Evolutionary conservation across 805 yeast genomes (phyloP).

Genomic region (Tetrapisispora fleetii): DNA sequence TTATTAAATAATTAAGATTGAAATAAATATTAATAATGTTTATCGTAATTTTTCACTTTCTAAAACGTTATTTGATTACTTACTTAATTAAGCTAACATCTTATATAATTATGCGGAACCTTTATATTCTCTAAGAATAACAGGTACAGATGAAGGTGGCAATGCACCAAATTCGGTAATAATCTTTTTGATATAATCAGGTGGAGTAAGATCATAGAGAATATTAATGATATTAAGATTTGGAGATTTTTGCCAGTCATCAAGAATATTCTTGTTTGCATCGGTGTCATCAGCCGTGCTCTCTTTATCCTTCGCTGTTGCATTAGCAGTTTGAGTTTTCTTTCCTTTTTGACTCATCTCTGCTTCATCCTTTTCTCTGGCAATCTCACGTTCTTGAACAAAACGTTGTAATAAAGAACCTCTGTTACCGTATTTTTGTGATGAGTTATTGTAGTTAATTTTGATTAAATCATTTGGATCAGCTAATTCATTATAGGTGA

Average conservation of each 20-base stretch:
- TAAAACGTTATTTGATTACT: not conserved
- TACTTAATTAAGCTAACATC: not conserved
- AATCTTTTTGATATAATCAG: conserved; percentile 84
- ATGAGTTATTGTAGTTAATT: conserved; percentile 41
- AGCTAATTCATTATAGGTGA: conserved; percentile 83
- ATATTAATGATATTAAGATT: conserved; percentile 68
- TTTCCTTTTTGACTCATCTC: conserved; percentile 22
- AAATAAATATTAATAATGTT: not conserved
- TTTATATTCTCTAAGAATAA: conserved; percentile 86
- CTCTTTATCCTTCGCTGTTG: conserved; percentile 5
- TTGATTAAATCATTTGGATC: conserved; percentile 64
- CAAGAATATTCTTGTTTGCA: conserved; percentile 36
- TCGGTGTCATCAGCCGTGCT: conserved; percentile 15
- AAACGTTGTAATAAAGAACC: conserved; percentile 61
- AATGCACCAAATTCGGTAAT: conserved; percentile 93
- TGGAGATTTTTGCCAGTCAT: conserved; percentile 55
- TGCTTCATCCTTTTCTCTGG: conserved; percentile 18
- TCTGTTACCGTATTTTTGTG: conserved; percentile 37
- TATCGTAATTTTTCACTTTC: not conserved
- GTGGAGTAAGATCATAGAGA: conserved; percentile 90
- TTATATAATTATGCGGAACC: conserved; percentile 22
- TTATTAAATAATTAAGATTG: not conserved
- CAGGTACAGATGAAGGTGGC: conserved; percentile 98
- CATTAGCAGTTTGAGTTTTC: conserved; percentile 14
- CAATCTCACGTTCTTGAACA: conserved; percentile 32